These are phyloP conservation scores for Cryptosporidium viatorum DNA, from an alignment of 169 alveolate species.

Conservation along the genomic window DNA sequence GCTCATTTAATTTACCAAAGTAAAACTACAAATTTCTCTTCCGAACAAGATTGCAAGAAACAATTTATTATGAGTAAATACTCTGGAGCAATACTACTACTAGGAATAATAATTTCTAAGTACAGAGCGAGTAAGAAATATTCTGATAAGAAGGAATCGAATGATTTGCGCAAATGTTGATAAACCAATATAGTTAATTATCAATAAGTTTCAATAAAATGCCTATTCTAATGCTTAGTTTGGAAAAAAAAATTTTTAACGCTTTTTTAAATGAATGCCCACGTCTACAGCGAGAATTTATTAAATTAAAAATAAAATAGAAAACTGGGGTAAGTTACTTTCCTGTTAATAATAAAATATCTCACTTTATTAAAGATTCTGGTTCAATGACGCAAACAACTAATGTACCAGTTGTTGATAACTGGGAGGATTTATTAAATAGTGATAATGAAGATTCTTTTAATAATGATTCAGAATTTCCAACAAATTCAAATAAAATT, in stretches of 20 bases:
- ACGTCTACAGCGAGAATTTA: conserved; percentile 12
- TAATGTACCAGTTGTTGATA: conserved; percentile 61
- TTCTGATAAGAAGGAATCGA: neutral
- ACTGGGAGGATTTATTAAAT: conserved; percentile 71
- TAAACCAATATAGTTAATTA: neutral
- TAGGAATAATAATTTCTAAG: conserved; percentile 19
- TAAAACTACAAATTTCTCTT: neutral
- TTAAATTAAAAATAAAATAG: neutral
- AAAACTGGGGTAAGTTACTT: conserved; percentile 42
- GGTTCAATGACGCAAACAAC: neutral
- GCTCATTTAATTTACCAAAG: neutral
- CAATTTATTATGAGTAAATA: neutral
- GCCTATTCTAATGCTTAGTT: no score
- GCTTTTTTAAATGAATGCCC: neutral
- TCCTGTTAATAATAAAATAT: neutral
- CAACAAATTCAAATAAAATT: neutral
- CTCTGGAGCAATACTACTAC: neutral
- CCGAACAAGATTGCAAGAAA: conserved; percentile 1
- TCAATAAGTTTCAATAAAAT: neutral
- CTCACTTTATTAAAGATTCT: neutral
- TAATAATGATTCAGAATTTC: neutral
- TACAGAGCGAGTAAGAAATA: neutral
- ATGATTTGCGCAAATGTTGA: neutral
- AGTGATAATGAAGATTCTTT: conserved; percentile 46
- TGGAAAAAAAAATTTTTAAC: neutral